These are phyloP conservation scores for Fusarium udum DNA, from an alignment of 2,329 filamentous ascomycete species.

Conservation along the genomic window DNA sequence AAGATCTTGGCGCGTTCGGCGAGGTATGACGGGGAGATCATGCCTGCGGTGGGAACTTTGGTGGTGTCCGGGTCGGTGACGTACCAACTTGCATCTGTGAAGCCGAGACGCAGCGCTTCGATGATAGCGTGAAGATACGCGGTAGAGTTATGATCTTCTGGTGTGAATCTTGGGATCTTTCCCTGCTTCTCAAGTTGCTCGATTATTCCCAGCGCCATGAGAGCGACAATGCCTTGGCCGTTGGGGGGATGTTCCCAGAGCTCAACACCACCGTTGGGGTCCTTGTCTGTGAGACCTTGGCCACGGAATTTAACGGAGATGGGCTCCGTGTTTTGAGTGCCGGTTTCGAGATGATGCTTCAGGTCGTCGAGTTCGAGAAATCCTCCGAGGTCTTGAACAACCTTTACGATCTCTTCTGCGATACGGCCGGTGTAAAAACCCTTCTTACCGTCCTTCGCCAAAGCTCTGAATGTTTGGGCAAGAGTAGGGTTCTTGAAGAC, in stretches of 20 bases:
- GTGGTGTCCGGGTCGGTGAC: constrained; percentile 82
- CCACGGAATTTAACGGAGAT: constrained; percentile 83
- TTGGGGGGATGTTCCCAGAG: constrained; percentile 98
- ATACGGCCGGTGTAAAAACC: constrained; percentile 91
- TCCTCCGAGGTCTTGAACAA: constrained; percentile 79
- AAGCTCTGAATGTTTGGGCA: constrained; percentile 79
- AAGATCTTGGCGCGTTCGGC: constrained; percentile 72
- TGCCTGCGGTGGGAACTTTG: constrained; percentile 72
- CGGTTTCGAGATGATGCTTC: constrained; percentile 71
- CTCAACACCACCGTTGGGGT: constrained; percentile 67
- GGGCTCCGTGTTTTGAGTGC: constrained; percentile 83
- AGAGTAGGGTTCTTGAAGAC: constrained; percentile 87
- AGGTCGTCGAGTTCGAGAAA: constrained; percentile 83
- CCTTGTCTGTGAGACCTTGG: constrained; percentile 56
- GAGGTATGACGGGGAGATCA: constrained; percentile 80
- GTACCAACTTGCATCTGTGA: constrained; percentile 91
- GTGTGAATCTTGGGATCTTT: constrained; percentile 75
- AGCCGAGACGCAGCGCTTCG: constrained; percentile 87
- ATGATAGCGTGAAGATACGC: constrained; percentile 87
- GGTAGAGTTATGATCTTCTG: constrained; percentile 81
- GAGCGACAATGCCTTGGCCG: constrained; percentile 91
- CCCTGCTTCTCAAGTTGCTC: constrained; percentile 82
- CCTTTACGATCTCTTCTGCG: constrained; percentile 82
- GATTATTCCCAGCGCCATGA: constrained; percentile 93
- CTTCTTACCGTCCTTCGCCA: constrained; percentile 83